phyloP scores from a whole-genome alignment of 352 stramenopile genomes.

The Phytophthora brassicae region DNA sequence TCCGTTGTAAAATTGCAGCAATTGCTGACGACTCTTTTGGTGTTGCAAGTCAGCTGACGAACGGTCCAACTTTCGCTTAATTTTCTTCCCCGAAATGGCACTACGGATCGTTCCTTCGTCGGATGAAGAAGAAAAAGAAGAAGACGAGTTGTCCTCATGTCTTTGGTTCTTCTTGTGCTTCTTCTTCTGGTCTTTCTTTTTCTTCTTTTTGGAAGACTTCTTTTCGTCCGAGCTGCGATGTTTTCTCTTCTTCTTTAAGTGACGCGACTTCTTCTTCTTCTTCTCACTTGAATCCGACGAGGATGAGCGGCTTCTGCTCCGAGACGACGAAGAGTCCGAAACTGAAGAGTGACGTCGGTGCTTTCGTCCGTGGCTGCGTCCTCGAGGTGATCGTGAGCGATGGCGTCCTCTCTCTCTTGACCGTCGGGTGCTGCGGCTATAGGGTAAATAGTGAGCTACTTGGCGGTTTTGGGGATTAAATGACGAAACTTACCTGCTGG shows the following conservation, averaged over 20 bases:
- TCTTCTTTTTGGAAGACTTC: slow-evolving; percentile 41
- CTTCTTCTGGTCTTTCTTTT: slow-evolving; percentile 45
- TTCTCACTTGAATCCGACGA: slow-evolving; percentile 27
- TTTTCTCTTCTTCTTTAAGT: slow-evolving; percentile 36
- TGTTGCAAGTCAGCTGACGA: slow-evolving; percentile 60
- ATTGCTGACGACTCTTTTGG: slow-evolving; percentile 74
- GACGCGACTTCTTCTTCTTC: slow-evolving; percentile 27
- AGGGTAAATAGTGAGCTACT: neutral
- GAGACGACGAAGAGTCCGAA: slow-evolving; percentile 28
- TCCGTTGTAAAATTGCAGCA: slow-evolving; percentile 87
- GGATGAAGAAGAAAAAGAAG: slow-evolving; percentile 40
- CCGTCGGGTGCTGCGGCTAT: neutral
- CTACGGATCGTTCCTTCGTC: slow-evolving; percentile 75
- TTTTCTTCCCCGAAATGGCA: slow-evolving; percentile 86
- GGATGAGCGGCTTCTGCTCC: slow-evolving; percentile 30
- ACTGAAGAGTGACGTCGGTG: slow-evolving; percentile 20
- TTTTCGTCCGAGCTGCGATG: slow-evolving; percentile 34
- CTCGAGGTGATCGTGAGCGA: slow-evolving; percentile 19
- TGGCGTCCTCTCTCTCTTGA: slow-evolving; percentile 17
- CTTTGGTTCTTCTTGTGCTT: slow-evolving; percentile 38
- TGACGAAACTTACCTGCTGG: slow-evolving; percentile 8
- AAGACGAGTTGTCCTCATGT: slow-evolving; percentile 30
- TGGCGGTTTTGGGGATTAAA: neutral
- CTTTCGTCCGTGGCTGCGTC: slow-evolving; percentile 21
- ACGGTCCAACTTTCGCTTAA: slow-evolving; percentile 75